phyloP scores from a whole-genome alignment of 228 moss, liverwort and hornwort species.

The Sphagnum magellanicum region DNA sequence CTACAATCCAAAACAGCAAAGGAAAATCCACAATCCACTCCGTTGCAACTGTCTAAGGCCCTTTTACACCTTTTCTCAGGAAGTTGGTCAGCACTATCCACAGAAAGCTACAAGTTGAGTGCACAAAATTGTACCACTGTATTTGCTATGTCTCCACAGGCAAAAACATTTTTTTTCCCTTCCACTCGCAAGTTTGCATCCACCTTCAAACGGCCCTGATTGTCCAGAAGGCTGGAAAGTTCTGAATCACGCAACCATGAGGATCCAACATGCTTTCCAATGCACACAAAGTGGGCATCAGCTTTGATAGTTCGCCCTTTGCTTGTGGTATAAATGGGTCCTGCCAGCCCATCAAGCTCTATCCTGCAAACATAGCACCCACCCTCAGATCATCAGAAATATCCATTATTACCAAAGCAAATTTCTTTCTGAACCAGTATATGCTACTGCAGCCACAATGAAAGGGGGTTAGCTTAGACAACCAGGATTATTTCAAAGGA shows the following conservation, averaged over 20 bases:
- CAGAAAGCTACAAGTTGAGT: neutral
- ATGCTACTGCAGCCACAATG: neutral
- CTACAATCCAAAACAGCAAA: neutral
- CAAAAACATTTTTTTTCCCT: conserved; percentile 27
- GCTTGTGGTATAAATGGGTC: conserved; percentile 19
- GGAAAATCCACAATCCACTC: neutral
- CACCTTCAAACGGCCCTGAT: conserved; percentile 25
- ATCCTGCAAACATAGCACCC: neutral
- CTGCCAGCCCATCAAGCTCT: neutral
- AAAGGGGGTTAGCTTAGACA: neutral
- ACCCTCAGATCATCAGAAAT: neutral
- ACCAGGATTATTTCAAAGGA: too few species aligned
- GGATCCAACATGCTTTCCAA: conserved; percentile 25
- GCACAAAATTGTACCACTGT: conserved; percentile 16
- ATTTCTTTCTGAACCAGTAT: neutral
- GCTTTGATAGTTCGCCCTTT: conserved; percentile 20
- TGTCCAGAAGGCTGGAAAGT: conserved; percentile 13
- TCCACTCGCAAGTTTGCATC: conserved; percentile 23
- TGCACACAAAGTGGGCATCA: conserved; percentile 22
- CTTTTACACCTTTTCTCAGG: neutral
- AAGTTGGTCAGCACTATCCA: neutral
- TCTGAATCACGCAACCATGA: conserved; percentile 22
- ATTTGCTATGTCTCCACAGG: conserved; percentile 42
- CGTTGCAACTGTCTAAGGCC: neutral
- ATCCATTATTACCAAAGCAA: conserved; percentile 14